Evolutionary conservation across 148 eudicot species (phyloP).

Genomic region (Rhododendron williamsianum): DNA sequence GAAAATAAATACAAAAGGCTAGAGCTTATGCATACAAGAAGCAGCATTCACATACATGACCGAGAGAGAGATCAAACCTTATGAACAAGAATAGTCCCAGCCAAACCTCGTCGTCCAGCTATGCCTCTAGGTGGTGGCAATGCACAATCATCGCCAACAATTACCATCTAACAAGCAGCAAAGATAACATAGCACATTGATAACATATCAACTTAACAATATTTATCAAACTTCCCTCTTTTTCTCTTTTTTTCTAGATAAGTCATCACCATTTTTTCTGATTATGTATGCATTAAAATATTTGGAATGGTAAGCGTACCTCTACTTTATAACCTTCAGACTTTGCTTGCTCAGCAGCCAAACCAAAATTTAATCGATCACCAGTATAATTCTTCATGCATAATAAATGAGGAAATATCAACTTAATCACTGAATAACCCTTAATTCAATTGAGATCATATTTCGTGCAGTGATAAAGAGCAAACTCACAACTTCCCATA

Average conservation of each 20-base stretch:
- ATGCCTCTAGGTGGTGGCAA: slow-evolving; percentile 95
- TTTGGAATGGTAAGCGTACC: slow-evolving; percentile 33
- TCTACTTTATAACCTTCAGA: slow-evolving; percentile 95
- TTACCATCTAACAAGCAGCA: slow-evolving; percentile 60
- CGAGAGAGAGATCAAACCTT: slow-evolving; percentile 44
- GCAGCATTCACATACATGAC: not conserved
- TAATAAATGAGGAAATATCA: not conserved
- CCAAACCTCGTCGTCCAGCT: slow-evolving; percentile 96
- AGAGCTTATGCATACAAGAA: slow-evolving; percentile 3
- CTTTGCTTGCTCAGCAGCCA: slow-evolving; percentile 98
- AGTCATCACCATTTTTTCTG: not conserved
- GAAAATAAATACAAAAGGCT: not conserved
- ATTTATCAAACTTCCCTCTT: not conserved
- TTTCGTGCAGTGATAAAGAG: not conserved
- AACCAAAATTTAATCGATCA: slow-evolving; percentile 90
- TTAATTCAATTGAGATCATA: not conserved
- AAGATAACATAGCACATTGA: not conserved
- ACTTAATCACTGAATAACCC: not conserved
- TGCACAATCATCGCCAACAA: slow-evolving; percentile 97
- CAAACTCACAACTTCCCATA: not conserved
- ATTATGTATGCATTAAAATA: not conserved
- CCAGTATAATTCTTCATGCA: slow-evolving; percentile 80
- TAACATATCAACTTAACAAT: not conserved
- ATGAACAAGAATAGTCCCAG: slow-evolving; percentile 89
- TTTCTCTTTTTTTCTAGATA: not conserved